These are phyloP conservation scores for Zygosaccharomyces kombuchaensis DNA, from an alignment of 805 yeast genomes.

Conservation along the genomic window DNA sequence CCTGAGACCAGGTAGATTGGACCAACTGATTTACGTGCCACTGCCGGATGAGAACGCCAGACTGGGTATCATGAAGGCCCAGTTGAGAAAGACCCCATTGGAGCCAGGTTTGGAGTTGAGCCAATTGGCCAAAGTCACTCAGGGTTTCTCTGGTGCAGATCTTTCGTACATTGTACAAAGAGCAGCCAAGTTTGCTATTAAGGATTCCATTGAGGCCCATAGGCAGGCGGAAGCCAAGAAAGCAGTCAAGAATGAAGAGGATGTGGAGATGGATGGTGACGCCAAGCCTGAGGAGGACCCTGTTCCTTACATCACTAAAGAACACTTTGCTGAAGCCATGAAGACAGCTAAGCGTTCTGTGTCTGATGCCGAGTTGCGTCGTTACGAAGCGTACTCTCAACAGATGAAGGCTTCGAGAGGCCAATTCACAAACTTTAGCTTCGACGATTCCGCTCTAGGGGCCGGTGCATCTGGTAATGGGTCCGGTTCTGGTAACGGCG, in stretches of 20 bases:
- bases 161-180: slow-evolving; percentile 95
- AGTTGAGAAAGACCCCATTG: slow-evolving; percentile 95
- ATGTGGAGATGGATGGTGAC: slow-evolving; percentile 39
- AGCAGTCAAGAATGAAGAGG: slow-evolving; percentile 44
- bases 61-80: slow-evolving; percentile 88
- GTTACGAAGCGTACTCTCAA: slow-evolving; percentile 97
- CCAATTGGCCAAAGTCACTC: slow-evolving; percentile 90
- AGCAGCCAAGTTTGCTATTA: slow-evolving; percentile 97
- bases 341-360: slow-evolving; percentile 98
- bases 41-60: slow-evolving; percentile 95
- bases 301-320: slow-evolving; percentile 90
- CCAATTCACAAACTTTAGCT: slow-evolving; percentile 84
- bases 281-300: slow-evolving; percentile 60
- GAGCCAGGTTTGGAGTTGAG: slow-evolving; percentile 91
- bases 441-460: slow-evolving; percentile 54
- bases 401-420: slow-evolving; percentile 96
- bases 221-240: slow-evolving; percentile 43
- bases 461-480: slow-evolving; percentile 42
- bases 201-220: slow-evolving; percentile 92
- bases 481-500: slow-evolving; percentile 33
- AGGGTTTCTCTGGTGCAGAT: slow-evolving; percentile 99
- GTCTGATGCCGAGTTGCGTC: slow-evolving; percentile 93
- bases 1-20: slow-evolving; percentile 98
- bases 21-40: slow-evolving; percentile 97
- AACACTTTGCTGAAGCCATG: slow-evolving; percentile 99